Percentiles rank a stretch among this genome's conserved stretches.
phyloP scores from a whole-genome alignment of 768 basidiomycete genomes.

The Omphalotus guepiniiformis region DNA sequence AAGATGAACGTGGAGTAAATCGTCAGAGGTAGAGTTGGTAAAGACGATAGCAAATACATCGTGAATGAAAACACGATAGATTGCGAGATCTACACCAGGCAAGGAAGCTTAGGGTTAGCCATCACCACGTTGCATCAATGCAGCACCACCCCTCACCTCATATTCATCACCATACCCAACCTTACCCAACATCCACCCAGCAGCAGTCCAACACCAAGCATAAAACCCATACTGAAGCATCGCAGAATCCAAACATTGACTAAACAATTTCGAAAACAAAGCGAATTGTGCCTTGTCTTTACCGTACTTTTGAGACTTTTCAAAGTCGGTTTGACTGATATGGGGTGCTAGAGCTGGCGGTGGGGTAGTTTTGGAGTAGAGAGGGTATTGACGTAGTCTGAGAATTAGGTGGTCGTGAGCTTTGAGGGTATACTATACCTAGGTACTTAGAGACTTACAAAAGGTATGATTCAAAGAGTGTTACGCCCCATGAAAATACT shows the following conservation, averaged over 20 bases:
- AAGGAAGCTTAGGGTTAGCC: neutral
- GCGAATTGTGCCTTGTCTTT: slow-evolving; percentile 86
- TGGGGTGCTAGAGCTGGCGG: slow-evolving; percentile 67
- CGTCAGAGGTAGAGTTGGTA: slow-evolving; percentile 71
- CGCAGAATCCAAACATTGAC: slow-evolving; percentile 63
- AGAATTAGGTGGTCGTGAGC: neutral
- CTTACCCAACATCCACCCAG: slow-evolving; percentile 45
- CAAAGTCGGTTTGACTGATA: slow-evolving; percentile 67
- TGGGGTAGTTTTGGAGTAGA: slow-evolving; percentile 72
- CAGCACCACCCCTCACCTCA: slow-evolving; percentile 46
- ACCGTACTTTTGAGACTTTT: slow-evolving; percentile 90
- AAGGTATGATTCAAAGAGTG: slow-evolving; percentile 85
- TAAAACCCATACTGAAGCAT: slow-evolving; percentile 77
- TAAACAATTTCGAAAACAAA: slow-evolving; percentile 67
- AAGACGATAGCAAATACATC: slow-evolving; percentile 58
- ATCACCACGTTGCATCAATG: neutral
- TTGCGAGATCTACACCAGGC: slow-evolving; percentile 81
- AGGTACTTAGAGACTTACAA: slow-evolving; percentile 48
- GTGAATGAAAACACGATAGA: slow-evolving; percentile 74
- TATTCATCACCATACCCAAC: slow-evolving; percentile 68
- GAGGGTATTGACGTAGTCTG: slow-evolving; percentile 76
- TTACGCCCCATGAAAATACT: slow-evolving; percentile 67
- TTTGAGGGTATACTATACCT: slow-evolving; percentile 1
- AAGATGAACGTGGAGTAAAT: slow-evolving; percentile 90
- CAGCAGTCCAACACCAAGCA: slow-evolving; percentile 75